Conservation (phyloP, 331 rosid species). For the Dryas integrifolia region DNA sequence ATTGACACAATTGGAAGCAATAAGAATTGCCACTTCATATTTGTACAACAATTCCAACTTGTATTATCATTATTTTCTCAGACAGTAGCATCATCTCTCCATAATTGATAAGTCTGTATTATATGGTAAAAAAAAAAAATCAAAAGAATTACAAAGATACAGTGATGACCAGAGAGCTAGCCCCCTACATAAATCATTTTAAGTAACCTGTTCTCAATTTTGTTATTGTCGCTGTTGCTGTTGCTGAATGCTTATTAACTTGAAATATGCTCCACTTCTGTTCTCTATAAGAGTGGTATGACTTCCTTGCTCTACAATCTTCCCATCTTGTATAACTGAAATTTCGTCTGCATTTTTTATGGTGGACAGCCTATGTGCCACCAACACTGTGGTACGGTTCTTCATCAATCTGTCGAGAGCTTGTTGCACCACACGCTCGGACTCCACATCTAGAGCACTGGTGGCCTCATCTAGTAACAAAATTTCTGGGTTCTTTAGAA, state of each 20-base stretch:
- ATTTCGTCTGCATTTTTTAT: constrained; percentile 86
- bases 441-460: constrained; percentile 84
- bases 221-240: constrained; percentile 43
- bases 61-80: constrained; percentile 25
- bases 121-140: constrained; percentile 16
- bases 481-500: constrained; percentile 79
- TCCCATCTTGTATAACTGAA: constrained; percentile 87
- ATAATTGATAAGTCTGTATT: constrained; percentile 29
- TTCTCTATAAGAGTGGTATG: constrained; percentile 70
- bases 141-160: constrained; percentile 26
- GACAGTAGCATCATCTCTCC: constrained; percentile 29
- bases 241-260: constrained; percentile 80
- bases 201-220: constrained; percentile 15
- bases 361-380: constrained; percentile 91
- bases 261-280: constrained; percentile 70
- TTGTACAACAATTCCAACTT: constrained; percentile 30
- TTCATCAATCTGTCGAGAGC: constrained; percentile 82
- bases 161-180: constrained; percentile 15
- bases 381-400: constrained; percentile 82
- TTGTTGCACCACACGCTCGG: constrained; percentile 82
- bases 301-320: constrained; percentile 86
- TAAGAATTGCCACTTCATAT: constrained; percentile 22
- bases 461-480: constrained; percentile 89
- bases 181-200: constrained; percentile 11
- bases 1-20: constrained; percentile 11